Conservation (phyloP, 495 filamentous ascomycete genomes). For the Aspergillus ellipticus region DNA sequence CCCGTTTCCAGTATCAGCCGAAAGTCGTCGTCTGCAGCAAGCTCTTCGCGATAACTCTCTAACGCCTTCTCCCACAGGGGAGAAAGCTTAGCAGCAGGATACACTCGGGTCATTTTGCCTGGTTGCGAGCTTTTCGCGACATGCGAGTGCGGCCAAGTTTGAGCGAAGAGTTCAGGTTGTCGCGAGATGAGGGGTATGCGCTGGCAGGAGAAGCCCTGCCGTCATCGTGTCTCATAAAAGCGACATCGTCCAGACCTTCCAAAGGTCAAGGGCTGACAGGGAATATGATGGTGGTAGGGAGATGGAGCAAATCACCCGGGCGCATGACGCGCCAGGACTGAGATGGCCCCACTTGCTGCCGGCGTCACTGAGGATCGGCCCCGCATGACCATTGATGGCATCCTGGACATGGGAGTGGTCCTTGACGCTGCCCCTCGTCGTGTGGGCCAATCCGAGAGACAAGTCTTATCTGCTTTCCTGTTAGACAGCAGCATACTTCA, state of each 20-base stretch:
- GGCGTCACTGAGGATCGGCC: background rate
- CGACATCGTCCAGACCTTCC: background rate
- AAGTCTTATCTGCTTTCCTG: no score
- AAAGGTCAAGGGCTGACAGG: background rate
- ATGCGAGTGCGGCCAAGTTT: background rate
- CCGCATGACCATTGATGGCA: background rate
- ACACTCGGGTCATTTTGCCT: background rate
- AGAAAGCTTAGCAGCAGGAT: constrained; percentile 12
- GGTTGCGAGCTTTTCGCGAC: background rate
- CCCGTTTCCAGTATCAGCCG: constrained; percentile 3
- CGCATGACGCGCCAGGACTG: background rate
- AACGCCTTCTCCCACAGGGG: constrained; percentile 9
- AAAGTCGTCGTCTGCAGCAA: constrained; percentile 8
- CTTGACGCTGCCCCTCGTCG: no score
- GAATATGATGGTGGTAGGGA: background rate
- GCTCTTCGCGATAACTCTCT: constrained; percentile 7
- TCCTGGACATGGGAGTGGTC: no score
- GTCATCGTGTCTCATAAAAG: background rate
- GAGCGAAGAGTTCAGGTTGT: background rate
- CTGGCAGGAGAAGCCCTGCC: background rate
- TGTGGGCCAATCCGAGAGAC: no score
- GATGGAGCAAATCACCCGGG: background rate
- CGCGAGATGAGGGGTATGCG: background rate
- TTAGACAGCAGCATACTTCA: no score
- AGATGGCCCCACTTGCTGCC: background rate